Percentiles rank a stretch among this genome's conserved stretches.
phyloP scores from a whole-genome alignment of 2,329 filamentous ascomycete genomes.

The Ophiostoma triangulosporum region DNA sequence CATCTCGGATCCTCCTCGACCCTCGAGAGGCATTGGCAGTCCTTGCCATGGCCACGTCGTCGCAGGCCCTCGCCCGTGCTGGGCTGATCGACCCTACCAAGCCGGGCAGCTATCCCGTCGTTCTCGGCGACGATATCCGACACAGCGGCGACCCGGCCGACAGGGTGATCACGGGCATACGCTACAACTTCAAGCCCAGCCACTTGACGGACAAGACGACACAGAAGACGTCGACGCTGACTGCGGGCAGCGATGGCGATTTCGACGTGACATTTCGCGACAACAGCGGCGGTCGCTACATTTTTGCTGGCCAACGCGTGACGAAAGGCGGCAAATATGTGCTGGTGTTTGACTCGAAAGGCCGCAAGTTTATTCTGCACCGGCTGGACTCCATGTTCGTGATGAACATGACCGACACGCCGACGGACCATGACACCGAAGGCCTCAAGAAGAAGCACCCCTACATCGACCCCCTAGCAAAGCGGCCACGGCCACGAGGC shows the following conservation, averaged over 20 bases:
- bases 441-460: conserved; percentile 53
- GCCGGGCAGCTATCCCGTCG: conserved; percentile 46
- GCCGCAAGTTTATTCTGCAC: conserved; percentile 70
- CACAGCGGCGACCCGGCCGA: conserved; percentile 27
- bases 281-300: conserved; percentile 38
- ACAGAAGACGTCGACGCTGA: conserved; percentile 20
- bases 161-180: conserved; percentile 45
- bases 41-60: conserved; percentile 13
- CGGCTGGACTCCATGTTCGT: conserved; percentile 68
- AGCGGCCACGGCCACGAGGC: conserved; percentile 9
- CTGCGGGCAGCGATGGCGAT: conserved; percentile 40
- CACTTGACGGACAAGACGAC: conserved; percentile 34
- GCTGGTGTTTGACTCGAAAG: conserved; percentile 62
- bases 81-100: conserved; percentile 44
- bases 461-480: conserved; percentile 37
- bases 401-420: conserved; percentile 68
- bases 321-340: conserved; percentile 45
- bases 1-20: too few relatives aligned
- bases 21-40: background rate
- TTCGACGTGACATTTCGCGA: conserved; percentile 44
- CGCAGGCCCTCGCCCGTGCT: conserved; percentile 11
- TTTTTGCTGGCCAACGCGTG: conserved; percentile 46
- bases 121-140: conserved; percentile 45
- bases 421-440: conserved; percentile 48
- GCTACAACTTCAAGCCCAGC: conserved; percentile 50